phyloP scores from a whole-genome alignment of 2,329 filamentous ascomycete species.

The Didymellaceae sp. region DNA sequence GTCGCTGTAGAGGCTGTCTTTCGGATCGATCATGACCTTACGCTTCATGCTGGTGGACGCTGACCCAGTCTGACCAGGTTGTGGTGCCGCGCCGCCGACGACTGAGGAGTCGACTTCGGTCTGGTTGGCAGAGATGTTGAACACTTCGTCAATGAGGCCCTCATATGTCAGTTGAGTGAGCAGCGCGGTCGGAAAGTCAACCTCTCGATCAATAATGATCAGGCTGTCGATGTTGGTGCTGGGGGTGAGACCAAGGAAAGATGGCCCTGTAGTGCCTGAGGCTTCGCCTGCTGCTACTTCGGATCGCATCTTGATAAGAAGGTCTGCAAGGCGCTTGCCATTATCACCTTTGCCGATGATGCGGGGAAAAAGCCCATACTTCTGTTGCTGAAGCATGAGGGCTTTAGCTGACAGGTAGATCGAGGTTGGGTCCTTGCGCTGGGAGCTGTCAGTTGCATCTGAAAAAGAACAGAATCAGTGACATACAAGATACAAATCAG shows the following conservation, averaged over 20 bases:
- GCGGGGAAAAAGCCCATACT: constrained; percentile 90
- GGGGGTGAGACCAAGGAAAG: constrained; percentile 73
- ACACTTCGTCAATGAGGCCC: constrained; percentile 91
- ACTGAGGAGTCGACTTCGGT: constrained; percentile 91
- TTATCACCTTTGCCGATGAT: constrained; percentile 97
- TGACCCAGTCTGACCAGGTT: constrained; percentile 59
- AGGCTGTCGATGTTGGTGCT: constrained; percentile 88
- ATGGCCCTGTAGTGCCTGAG: constrained; percentile 60
- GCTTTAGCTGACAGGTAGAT: constrained; percentile 88
- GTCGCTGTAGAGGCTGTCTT: constrained; percentile 86
- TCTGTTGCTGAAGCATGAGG: constrained; percentile 91
- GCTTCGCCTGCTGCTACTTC: constrained; percentile 84
- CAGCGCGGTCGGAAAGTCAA: constrained; percentile 89
- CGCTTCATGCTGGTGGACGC: constrained; percentile 70
- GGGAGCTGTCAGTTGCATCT: constrained; percentile 30
- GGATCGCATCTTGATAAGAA: constrained; percentile 88
- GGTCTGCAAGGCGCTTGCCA: constrained; percentile 84
- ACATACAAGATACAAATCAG: constrained; percentile 79
- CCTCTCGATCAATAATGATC: constrained; percentile 93
- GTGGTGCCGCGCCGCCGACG: constrained; percentile 73
- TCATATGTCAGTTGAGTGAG: constrained; percentile 97
- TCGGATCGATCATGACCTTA: constrained; percentile 86
- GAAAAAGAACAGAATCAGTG: background rate
- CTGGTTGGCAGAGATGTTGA: constrained; percentile 90
- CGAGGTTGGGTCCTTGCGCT: constrained; percentile 88